Evolutionary conservation across 2,329 filamentous ascomycete genomes (phyloP), one percentile per base, ranked within the genome.

Genomic region (Colletotrichum euphorbiae): DNA sequence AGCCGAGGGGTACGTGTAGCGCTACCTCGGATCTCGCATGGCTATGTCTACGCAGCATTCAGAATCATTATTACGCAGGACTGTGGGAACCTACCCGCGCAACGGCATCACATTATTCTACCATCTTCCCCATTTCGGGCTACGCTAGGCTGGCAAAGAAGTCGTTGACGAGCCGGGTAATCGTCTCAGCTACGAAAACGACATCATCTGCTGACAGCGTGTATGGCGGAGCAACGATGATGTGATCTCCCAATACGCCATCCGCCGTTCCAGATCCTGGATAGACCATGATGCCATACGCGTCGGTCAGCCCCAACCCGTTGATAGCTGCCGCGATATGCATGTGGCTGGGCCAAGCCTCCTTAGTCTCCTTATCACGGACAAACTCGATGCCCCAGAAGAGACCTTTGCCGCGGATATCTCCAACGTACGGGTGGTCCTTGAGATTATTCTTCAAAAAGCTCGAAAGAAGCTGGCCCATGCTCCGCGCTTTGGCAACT

Each of bases 201-300:
- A 92, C 79, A 19, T 91, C 87, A 7, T 81, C 80, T 48, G 78
- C 77, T 1, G 84, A 88, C 31, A 90, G 82, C 54, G 87, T 93
- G 78, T 89, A 93, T 1, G 91, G 84, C 4, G 92, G 92, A 1
- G 90, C 86, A 9, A 94, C 73, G 21, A 93, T 82, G 48, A 93
- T 80, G 76, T 93, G 90, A 74, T 94, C 91, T 8, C 91, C 91
- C 1, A 75, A 74, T 2, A 85, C 81, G 54, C 91, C 83, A 71
- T 84, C 88, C 0, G 81, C 85, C 0, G 88, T 88, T 1, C 90
- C 90, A 1, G 80, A 79, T 0, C 89, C 89, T 1, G 88, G 88
- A 74, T 93, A 93, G 3, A 93, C 74, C 7, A 78, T 77, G n/a
- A 85, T 73, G 0, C 76, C 75, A 52, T 81, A 79, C 6, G 72